phyloP scores from a whole-genome alignment of 139 green algal genomes.

The Chlorella sp. region DNA sequence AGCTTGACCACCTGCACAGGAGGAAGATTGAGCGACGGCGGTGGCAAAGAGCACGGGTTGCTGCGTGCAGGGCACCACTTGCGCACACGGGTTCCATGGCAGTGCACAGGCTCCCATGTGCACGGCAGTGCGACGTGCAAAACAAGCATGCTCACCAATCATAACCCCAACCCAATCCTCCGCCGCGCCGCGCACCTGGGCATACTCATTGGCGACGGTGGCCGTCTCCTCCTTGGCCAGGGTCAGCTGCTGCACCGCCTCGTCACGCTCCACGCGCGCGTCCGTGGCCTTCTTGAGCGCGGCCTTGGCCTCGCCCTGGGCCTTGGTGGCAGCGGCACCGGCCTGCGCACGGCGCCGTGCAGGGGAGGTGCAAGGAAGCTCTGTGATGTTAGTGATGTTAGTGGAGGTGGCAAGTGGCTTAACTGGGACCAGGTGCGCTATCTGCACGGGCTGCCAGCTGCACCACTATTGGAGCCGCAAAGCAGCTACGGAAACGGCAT shows the following conservation, averaged over 20 bases:
- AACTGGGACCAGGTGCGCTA: too few relatives aligned
- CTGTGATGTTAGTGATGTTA: too few relatives aligned
- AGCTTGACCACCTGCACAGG: neutral
- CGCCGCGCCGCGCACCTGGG: neutral
- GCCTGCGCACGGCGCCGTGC: constrained; percentile 5
- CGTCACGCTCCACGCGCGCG: neutral
- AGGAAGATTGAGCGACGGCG: too few relatives aligned
- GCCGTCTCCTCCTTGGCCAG: neutral
- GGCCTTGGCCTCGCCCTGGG: neutral
- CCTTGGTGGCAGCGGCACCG: neutral
- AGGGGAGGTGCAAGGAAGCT: too few relatives aligned
- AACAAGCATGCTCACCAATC: neutral
- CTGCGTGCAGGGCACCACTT: too few relatives aligned
- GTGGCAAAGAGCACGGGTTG: too few relatives aligned
- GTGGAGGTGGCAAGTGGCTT: too few relatives aligned
- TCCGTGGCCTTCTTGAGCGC: neutral
- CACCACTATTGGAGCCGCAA: too few relatives aligned
- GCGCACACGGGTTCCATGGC: too few relatives aligned
- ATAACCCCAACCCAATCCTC: neutral
- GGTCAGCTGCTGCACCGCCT: neutral
- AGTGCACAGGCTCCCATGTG: neutral
- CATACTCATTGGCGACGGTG: neutral
- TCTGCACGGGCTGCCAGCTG: too few relatives aligned
- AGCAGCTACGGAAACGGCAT: too few relatives aligned
- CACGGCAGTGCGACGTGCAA: neutral